Percentiles rank a stretch among this genome's conserved stretches.
Evolutionary conservation across 78 protist species (phyloP).

Genomic region (Dictyostelium purpureum): DNA sequence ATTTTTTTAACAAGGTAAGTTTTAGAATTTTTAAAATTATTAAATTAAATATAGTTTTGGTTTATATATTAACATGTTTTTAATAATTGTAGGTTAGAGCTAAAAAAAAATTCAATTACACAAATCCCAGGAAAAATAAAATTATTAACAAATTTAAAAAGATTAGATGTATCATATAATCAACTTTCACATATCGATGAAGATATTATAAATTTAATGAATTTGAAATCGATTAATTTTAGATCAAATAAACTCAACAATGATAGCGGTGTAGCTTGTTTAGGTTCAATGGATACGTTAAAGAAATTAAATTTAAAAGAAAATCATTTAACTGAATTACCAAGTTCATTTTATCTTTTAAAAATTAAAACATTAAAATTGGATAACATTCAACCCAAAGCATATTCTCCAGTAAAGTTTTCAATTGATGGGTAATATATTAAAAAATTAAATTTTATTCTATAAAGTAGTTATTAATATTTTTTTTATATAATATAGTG

Average conservation of each 20-base stretch:
- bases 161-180: constrained; percentile 59
- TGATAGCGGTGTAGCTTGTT: background rate
- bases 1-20: constrained; percentile 29
- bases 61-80: no score
- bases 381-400: background rate
- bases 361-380: background rate
- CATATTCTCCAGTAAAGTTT: no score
- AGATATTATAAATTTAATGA: background rate
- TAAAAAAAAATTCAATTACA: constrained; percentile 40
- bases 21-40: background rate
- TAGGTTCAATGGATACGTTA: background rate
- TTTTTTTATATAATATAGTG: no score
- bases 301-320: constrained; percentile 25
- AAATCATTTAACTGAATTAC: constrained; percentile 17
- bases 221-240: constrained; percentile 43
- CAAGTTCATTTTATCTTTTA: background rate
- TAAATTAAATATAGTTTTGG: background rate
- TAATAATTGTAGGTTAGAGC: background rate
- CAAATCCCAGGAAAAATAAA: constrained; percentile 20
- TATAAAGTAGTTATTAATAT: no score
- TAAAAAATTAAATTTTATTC: no score
- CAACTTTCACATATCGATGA: background rate
- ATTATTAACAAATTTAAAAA: constrained; percentile 24
- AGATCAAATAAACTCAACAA: constrained; percentile 1
- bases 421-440: background rate